These are phyloP conservation scores for Raphanus sativus DNA, from an alignment of 345 rosid species.

Conservation along the genomic window DNA sequence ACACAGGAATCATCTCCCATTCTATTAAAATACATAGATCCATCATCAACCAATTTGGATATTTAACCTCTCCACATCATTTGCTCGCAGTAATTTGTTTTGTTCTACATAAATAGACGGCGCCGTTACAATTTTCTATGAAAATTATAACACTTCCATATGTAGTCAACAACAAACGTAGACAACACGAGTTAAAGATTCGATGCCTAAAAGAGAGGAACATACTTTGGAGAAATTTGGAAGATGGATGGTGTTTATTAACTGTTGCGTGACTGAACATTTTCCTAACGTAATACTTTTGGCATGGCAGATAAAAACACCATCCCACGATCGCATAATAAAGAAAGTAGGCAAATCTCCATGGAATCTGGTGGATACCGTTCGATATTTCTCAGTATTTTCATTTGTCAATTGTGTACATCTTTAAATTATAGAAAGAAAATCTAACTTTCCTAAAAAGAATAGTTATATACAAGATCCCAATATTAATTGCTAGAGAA, in stretches of 20 bases:
- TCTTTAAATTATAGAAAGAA: neutral
- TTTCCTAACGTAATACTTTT: constrained; percentile 5
- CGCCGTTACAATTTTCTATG: no score
- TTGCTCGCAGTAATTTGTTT: no score
- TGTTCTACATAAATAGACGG: no score
- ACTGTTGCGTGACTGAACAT: constrained; percentile 12
- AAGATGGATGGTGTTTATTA: neutral
- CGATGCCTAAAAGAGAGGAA: neutral
- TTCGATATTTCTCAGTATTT: neutral
- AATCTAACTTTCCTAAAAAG: neutral
- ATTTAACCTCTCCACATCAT: no score
- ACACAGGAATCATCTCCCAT: no score
- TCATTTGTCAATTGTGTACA: neutral
- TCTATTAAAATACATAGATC: no score
- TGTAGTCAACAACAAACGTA: neutral
- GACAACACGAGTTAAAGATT: neutral
- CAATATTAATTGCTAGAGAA: neutral
- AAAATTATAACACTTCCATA: neutral
- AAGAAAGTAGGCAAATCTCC: constrained; percentile 28
- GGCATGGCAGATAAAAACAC: neutral
- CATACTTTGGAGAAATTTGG: neutral
- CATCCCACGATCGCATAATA: neutral
- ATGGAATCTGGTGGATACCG: neutral
- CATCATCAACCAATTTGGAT: no score
- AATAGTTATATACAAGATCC: neutral